Evolutionary conservation across 1,139 yeast genomes (phyloP).

Genomic region (Protomyces inundatus): DNA sequence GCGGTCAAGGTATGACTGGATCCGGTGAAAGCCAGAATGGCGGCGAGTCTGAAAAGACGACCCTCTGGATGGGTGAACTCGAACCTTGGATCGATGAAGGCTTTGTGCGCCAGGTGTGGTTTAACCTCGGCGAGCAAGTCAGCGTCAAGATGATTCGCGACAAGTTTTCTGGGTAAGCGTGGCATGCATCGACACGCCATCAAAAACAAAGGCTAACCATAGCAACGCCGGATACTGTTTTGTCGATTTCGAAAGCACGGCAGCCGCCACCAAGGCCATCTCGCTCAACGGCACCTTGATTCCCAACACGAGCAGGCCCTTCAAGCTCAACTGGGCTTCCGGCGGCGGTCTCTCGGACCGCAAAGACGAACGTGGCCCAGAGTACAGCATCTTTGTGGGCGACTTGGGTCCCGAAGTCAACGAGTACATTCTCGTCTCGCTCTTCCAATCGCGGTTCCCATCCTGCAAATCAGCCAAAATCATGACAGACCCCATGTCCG

Average conservation of each 20-base stretch:
- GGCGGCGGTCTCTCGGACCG: slow-evolving; percentile 53
- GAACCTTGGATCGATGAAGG: slow-evolving; percentile 82
- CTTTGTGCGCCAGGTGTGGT: slow-evolving; percentile 65
- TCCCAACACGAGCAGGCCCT: slow-evolving; percentile 55
- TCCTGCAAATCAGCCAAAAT: slow-evolving; percentile 81
- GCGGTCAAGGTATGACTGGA: not conserved
- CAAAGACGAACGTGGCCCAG: slow-evolving; percentile 45
- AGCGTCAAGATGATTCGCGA: slow-evolving; percentile 58
- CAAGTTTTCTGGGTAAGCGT: slow-evolving; percentile 40
- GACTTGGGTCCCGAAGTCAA: slow-evolving; percentile 73
- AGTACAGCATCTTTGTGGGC: slow-evolving; percentile 77
- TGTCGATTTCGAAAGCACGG: slow-evolving; percentile 66
- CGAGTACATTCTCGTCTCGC: slow-evolving; percentile 56
- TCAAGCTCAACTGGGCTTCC: slow-evolving; percentile 83
- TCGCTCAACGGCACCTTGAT: slow-evolving; percentile 63
- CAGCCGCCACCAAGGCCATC: slow-evolving; percentile 63
- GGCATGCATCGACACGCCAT: not conserved
- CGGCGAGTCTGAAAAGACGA: slow-evolving; percentile 21
- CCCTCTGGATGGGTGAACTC: slow-evolving; percentile 75
- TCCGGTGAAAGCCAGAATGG: slow-evolving; percentile 21
- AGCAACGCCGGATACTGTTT: slow-evolving; percentile 76
- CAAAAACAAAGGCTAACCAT: not conserved
- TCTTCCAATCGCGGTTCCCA: slow-evolving; percentile 65
- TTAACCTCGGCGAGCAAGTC: slow-evolving; percentile 48
- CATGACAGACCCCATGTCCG: slow-evolving; percentile 74